These are phyloP conservation scores for Nitzschia sp. DNA, from an alignment of 108 stramenopile species.

Conservation along the genomic window DNA sequence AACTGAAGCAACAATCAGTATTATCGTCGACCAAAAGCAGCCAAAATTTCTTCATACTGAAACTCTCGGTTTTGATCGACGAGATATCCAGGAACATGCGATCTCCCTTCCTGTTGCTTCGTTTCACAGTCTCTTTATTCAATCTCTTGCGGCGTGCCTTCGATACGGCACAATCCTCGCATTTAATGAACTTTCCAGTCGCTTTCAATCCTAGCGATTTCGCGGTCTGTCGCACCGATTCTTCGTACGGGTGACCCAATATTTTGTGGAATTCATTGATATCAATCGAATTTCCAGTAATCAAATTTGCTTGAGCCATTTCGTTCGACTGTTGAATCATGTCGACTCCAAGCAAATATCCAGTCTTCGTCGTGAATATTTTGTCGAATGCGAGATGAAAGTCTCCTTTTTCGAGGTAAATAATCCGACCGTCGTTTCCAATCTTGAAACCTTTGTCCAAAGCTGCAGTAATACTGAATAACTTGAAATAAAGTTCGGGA, in stretches of 20 bases:
- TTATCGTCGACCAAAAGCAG: background rate
- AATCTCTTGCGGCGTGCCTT: background rate
- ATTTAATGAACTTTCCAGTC: background rate
- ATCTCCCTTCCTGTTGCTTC: background rate
- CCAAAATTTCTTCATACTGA: background rate
- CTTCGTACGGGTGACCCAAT: constrained; percentile 6
- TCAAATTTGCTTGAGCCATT: background rate
- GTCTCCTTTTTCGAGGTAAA: background rate
- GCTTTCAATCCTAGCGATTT: background rate
- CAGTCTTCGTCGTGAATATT: background rate
- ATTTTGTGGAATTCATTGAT: background rate
- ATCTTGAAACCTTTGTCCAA: background rate
- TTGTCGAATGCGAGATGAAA: background rate
- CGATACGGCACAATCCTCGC: background rate
- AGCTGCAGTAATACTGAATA: background rate
- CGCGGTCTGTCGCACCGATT: background rate
- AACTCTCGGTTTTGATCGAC: background rate
- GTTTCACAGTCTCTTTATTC: background rate
- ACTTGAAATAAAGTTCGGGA: background rate
- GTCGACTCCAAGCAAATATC: background rate
- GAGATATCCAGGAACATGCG: constrained; percentile 7
- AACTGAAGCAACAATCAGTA: background rate
- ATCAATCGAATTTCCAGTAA: background rate
- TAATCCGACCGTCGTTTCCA: background rate
- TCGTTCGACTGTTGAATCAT: background rate